Evolutionary conservation across 2,329 filamentous ascomycete genomes (phyloP), one percentile per base, ranked within the genome.

Genomic region (Furcasterigmium furcatum): DNA sequence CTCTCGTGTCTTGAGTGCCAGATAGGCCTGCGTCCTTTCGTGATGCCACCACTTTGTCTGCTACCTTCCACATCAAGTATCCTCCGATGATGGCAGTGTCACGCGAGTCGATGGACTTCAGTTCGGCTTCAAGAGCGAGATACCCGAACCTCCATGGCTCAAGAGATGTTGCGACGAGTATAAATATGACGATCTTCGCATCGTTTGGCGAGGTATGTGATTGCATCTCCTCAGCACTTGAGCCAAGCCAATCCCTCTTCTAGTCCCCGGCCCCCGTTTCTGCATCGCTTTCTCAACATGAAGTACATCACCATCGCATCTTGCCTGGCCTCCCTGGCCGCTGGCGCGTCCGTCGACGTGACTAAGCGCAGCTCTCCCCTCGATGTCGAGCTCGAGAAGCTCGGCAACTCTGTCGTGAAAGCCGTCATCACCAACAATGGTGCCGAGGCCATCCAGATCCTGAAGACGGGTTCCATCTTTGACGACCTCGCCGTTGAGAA

Each of bases 351-450:
- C 29, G 47, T 66, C 40, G 53, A 59, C 44, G 47, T 59, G 39
- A 49, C 49, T 55, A 64, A 68, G 63, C 57, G 71, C 55, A 56
- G 66, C 56, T 56, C 65, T 50, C 66, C 70, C 44, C 59, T 74
- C 41, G 62, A 70, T 18, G 69, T 74, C 48, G 62, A 71, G 56
- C 67, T 79, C 46, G 62, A 73, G 58, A 64, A 71, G 53, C 58
- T 68, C 19, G 72, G 71, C 47, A 79, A 80, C 63, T 71, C 74
- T n/a, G 67, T 65, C 44, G 67, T 81, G 52, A 77, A 76, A 63
- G 73, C 76, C 24, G 62, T 65, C 38, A 65, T 81, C 48, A 78
- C 72, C 52, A 80, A 80, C 67, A 76, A 65, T 25, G 77, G 76
- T 38, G 64, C 65, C 38, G 64, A 62, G 39, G 65, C 66, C 46